Conservation (phyloP, 306 rosid species). For the Acacia acuminata region DNA sequence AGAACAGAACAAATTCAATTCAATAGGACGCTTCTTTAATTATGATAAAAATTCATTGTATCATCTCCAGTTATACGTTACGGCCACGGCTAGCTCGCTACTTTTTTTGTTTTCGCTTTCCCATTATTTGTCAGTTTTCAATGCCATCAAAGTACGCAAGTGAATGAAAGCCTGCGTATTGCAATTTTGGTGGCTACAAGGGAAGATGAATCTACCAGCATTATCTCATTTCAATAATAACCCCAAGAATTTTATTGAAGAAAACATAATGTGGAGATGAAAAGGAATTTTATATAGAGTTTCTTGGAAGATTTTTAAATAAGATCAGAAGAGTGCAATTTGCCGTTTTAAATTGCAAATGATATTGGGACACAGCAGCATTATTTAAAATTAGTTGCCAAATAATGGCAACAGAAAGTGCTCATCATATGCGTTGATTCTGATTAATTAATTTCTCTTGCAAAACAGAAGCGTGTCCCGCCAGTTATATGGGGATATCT, state of each 20-base stretch:
- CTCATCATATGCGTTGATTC: neutral
- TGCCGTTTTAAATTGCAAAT: no score
- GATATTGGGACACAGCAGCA: no score
- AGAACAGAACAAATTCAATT: neutral
- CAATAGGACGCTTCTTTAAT: neutral
- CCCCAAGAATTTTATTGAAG: neutral
- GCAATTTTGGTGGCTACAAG: slow-evolving; percentile 30
- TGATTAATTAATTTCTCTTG: neutral
- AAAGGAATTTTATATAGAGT: no score
- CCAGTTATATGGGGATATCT: neutral
- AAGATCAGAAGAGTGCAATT: no score
- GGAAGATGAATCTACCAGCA: neutral
- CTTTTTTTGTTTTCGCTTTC: neutral
- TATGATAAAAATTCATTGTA: neutral
- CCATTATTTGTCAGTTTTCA: neutral
- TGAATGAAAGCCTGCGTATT: neutral
- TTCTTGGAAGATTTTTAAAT: no score
- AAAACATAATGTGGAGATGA: slow-evolving; percentile 5
- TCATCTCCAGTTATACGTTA: neutral
- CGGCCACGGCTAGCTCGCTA: neutral
- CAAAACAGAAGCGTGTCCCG: neutral
- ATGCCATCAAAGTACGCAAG: neutral
- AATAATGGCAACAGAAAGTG: neutral
- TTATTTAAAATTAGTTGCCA: no score
- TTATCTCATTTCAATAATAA: neutral